Evolutionary conservation across 2,329 filamentous ascomycete species (phyloP).

Genomic region (Lasiodiplodia gonubiensis): DNA sequence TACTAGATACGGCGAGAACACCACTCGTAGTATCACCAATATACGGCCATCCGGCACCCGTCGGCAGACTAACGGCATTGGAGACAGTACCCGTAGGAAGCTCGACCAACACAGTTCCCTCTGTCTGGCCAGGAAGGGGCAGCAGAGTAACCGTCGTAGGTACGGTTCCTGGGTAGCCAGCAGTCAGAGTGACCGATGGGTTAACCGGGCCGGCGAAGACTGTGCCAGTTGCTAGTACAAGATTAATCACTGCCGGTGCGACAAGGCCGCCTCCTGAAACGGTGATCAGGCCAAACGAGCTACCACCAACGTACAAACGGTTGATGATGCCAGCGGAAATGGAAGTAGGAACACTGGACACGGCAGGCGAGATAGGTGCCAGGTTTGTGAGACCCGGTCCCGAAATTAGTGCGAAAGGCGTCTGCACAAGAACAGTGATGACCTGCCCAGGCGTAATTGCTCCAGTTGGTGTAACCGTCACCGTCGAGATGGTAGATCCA

Average conservation of each 20-base stretch:
- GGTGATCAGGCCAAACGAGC: background rate
- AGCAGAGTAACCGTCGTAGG: background rate
- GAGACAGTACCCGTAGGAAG: background rate
- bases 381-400: too few relatives aligned
- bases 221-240: background rate
- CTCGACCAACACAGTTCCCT: background rate
- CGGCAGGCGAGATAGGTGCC: background rate
- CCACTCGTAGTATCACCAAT: constrained; percentile 1
- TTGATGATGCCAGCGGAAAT: background rate
- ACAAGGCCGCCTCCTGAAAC: background rate
- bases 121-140: background rate
- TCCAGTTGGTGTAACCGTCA: background rate
- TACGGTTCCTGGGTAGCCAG: background rate
- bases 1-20: background rate
- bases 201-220: background rate
- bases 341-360: background rate
- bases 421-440: background rate
- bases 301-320: background rate
- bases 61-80: too few relatives aligned
- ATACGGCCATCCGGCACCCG: background rate
- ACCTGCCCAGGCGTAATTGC: background rate
- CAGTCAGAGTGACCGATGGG: background rate
- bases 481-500: background rate
- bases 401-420: background rate
- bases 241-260: background rate